These are phyloP conservation scores for Camelina sativa DNA, from an alignment of 345 rosid genomes.

Conservation along the genomic window DNA sequence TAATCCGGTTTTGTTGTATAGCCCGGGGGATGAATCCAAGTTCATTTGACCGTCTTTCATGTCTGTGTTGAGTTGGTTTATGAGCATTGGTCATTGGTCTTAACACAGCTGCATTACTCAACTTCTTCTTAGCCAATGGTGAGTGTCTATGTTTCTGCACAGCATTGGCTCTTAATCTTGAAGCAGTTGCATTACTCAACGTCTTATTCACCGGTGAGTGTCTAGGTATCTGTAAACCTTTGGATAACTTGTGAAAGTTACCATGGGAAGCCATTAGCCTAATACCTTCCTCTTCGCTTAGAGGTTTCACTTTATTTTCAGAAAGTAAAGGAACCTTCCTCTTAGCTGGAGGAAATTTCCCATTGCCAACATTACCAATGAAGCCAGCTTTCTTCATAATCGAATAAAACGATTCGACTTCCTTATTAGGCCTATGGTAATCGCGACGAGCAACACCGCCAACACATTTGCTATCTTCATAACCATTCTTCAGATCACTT, in stretches of 20 bases:
- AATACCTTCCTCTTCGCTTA: conserved; percentile 14
- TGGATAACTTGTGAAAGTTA: too few species aligned
- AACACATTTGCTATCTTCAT: not conserved
- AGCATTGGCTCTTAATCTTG: too few species aligned
- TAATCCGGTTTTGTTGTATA: not conserved
- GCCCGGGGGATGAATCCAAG: not conserved
- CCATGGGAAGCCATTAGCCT: not conserved
- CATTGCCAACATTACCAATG: not conserved
- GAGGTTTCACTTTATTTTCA: conserved; percentile 24
- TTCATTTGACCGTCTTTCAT: not conserved
- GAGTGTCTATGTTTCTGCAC: too few species aligned
- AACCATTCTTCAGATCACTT: not conserved
- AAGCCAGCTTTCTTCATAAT: conserved; percentile 34
- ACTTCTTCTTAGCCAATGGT: not conserved
- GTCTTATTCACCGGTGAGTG: too few species aligned
- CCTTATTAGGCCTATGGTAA: not conserved
- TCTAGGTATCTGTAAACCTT: too few species aligned
- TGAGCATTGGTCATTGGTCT: conserved; percentile 8
- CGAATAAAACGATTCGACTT: conserved; percentile 13
- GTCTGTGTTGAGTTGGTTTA: not conserved
- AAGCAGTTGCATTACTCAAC: too few species aligned
- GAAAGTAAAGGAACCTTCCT: not conserved
- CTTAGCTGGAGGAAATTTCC: not conserved
- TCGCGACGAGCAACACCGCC: not conserved
- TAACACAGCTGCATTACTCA: conserved; percentile 9